Base-by-base conservation (phyloP, 768 basidiomycete species). In the Pleurotus salmoneostramineus region DNA sequence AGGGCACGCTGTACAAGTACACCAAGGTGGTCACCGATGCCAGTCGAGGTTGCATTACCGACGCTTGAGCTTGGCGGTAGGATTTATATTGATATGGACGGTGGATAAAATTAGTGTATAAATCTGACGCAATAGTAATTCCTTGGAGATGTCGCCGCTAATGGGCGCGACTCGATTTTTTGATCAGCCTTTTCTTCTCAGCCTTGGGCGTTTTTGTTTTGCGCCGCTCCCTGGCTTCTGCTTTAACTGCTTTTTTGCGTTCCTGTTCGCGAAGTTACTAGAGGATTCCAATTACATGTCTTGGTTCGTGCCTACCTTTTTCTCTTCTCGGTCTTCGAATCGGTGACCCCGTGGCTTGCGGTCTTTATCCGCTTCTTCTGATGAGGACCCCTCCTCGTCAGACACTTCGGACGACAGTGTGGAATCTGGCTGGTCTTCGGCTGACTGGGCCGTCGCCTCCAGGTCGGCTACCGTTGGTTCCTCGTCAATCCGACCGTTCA, bases 161-260 rank as follows among this genome's bases (percentile, higher is more conserved):
- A 14, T 56, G 69, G 21, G 59, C 51, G 37, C 50, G 56, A 17
- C 45, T 75, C 49, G 71, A 74, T 65, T 78, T 80, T 64, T 93
- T 97, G 64, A 98, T 80, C 61, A 82, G 83, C 43, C 85, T 82
- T 75, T 93, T 93, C 78, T 98, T 98, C 73, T 96, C 93, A 43
- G 89, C 85, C 69, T 98, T 98, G 47, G 95, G 91, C 80, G 98
- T 93, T 76, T 98, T 98, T 64, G 83, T 79, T 71, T 94, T 93
- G 60, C 96, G 81, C 70, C 83, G 90, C 75, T 97, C 95, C 65
- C 87, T 81, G 40, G 90, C 87, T 70, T 92, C 91, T 56, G 86
- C 88, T 69, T 98, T 98, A 31, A 81, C 83, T 3, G 87, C 85
- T 68, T 92, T 92, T 74, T 98, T 98, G 21, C 95, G 85, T 71